These are phyloP conservation scores for Volvox africanus DNA, from an alignment of 139 green algal genomes.

Conservation along the genomic window DNA sequence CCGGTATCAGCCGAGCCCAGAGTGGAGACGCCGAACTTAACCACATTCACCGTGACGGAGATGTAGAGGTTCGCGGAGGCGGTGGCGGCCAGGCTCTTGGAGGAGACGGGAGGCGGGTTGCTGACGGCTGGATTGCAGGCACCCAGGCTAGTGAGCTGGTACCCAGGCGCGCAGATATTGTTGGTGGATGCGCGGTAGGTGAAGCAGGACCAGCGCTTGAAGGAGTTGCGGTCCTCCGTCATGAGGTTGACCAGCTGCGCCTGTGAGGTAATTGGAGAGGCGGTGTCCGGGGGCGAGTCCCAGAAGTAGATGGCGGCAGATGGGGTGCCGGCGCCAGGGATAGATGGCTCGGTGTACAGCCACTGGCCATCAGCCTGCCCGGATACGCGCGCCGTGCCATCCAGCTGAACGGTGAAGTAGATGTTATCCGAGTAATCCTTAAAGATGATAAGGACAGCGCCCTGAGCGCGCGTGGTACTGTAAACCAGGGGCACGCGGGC, in stretches of 20 bases:
- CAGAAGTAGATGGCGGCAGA: conserved; percentile 24
- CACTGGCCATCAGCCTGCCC: conserved; percentile 4
- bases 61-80: background rate
- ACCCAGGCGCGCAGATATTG: conserved; percentile 22
- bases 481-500: background rate
- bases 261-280: background rate
- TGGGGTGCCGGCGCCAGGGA: background rate
- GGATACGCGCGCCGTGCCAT: background rate
- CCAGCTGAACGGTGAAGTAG: conserved; percentile 20
- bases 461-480: background rate
- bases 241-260: background rate
- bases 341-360: conserved; percentile 15
- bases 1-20: background rate
- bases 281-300: background rate
- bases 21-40: conserved; percentile 3
- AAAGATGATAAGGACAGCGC: conserved; percentile 7
- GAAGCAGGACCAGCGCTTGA: conserved; percentile 37
- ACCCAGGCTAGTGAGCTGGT: background rate
- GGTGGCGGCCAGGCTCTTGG: background rate
- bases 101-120: too few relatives aligned
- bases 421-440: conserved; percentile 48
- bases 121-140: background rate
- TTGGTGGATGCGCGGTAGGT: conserved; percentile 1
- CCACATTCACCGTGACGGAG: background rate
- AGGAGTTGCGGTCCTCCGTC: background rate